phyloP scores from a whole-genome alignment of 2,329 filamentous ascomycete genomes.

The Penicillium sclerotiorum region DNA sequence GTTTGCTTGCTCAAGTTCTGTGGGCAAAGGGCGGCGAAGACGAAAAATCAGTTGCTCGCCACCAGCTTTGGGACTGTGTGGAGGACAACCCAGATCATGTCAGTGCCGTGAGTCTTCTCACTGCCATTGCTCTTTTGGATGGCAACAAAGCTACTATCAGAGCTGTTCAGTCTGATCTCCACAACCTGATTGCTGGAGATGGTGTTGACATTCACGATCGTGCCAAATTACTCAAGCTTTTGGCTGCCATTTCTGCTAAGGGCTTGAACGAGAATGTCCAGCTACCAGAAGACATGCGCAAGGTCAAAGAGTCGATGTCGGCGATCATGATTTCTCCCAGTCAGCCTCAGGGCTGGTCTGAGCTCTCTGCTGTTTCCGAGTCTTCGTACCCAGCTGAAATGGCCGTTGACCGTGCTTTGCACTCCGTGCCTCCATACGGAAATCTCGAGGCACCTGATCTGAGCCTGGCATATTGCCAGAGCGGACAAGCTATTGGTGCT shows the following conservation, averaged over 20 bases:
- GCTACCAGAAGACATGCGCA: slow-evolving; percentile 50
- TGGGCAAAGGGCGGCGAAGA: slow-evolving; percentile 83
- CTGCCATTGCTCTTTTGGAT: slow-evolving; percentile 80
- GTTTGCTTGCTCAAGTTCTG: slow-evolving; percentile 83
- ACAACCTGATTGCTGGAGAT: slow-evolving; percentile 69
- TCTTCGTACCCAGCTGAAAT: slow-evolving; percentile 67
- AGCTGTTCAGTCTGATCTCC: slow-evolving; percentile 77
- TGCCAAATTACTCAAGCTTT: slow-evolving; percentile 70
- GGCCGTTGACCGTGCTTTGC: slow-evolving; percentile 76
- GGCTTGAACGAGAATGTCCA: slow-evolving; percentile 48
- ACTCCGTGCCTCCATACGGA: slow-evolving; percentile 73
- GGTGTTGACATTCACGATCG: slow-evolving; percentile 66
- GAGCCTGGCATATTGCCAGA: slow-evolving; percentile 72
- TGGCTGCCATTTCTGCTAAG: slow-evolving; percentile 71
- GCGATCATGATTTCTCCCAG: slow-evolving; percentile 81
- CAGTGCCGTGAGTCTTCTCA: slow-evolving; percentile 76
- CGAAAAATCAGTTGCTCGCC: slow-evolving; percentile 74
- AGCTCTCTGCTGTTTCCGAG: slow-evolving; percentile 65
- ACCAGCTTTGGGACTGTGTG: slow-evolving; percentile 78
- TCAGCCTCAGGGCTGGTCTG: slow-evolving; percentile 78
- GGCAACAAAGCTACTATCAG: slow-evolving; percentile 76
- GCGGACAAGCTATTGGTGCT: slow-evolving; percentile 70
- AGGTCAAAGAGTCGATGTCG: slow-evolving; percentile 67
- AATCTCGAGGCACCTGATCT: slow-evolving; percentile 69
- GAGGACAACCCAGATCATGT: slow-evolving; percentile 75